Evolutionary conservation across 805 yeast species (phyloP).

Genomic region (Scheffersomyces coipomensis): DNA sequence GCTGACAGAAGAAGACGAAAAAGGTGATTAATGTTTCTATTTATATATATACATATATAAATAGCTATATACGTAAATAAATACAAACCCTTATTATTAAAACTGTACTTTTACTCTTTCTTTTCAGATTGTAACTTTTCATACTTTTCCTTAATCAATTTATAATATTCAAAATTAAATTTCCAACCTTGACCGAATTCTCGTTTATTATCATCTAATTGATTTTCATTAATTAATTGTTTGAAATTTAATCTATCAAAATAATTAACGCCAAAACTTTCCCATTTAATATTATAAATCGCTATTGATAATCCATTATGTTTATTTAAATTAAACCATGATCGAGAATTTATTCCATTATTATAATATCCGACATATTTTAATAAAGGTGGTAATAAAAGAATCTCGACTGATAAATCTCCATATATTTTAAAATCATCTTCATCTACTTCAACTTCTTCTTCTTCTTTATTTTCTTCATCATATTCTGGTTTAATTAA

Average conservation of each 20-base stretch:
- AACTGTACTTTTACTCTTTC: background rate
- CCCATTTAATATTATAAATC: slow-evolving; percentile 57
- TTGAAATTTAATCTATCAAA: slow-evolving; percentile 28
- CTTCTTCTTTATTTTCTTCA: slow-evolving; percentile 17
- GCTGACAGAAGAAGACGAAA: too few relatives aligned
- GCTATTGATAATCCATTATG: slow-evolving; percentile 84
- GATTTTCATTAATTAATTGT: slow-evolving; percentile 22
- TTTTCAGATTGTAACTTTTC: background rate
- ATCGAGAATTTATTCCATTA: slow-evolving; percentile 70
- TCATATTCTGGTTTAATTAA: slow-evolving; percentile 20
- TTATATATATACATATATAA: too few relatives aligned
- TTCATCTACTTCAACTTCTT: slow-evolving; percentile 8
- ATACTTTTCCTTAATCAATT: slow-evolving; percentile 24
- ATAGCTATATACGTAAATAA: too few relatives aligned
- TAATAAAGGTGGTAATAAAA: slow-evolving; percentile 68
- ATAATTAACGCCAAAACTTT: slow-evolving; percentile 23
- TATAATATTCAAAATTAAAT: slow-evolving; percentile 26
- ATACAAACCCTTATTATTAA: slow-evolving; percentile 1
- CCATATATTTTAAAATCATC: slow-evolving; percentile 22
- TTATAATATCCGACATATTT: slow-evolving; percentile 63
- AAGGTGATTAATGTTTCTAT: too few relatives aligned
- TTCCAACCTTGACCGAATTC: slow-evolving; percentile 27
- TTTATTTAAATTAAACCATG: slow-evolving; percentile 52
- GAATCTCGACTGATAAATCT: slow-evolving; percentile 57
- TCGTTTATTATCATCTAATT: slow-evolving; percentile 20